These are phyloP conservation scores for Candida insectalens DNA, from an alignment of 805 yeast genomes.

Conservation along the genomic window DNA sequence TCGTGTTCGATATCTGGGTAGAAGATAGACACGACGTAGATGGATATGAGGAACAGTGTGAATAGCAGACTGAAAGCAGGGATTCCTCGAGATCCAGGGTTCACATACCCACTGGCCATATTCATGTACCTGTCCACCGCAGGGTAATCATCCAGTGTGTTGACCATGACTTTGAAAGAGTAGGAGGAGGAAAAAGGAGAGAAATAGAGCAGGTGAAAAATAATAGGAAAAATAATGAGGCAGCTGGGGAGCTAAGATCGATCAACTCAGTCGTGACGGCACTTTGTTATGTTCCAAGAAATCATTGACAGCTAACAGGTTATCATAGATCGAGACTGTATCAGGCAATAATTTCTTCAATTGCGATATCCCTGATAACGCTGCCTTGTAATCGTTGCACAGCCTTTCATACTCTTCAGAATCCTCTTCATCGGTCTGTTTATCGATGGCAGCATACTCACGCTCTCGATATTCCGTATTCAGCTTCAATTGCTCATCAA, in stretches of 20 bases:
- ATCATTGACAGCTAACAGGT: slow-evolving; percentile 14
- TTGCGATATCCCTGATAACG: slow-evolving; percentile 22
- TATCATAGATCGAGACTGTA: slow-evolving; percentile 26
- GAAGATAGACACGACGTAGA: slow-evolving; percentile 29
- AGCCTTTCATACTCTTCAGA: no score
- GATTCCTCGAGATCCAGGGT: neutral
- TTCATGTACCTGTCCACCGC: neutral
- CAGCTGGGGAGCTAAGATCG: no score
- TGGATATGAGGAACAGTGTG: slow-evolving; percentile 38
- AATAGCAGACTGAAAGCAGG: slow-evolving; percentile 55
- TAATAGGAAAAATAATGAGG: slow-evolving; percentile 2
- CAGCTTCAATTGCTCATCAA: slow-evolving; percentile 12
- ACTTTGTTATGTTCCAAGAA: no score
- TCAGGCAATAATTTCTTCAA: slow-evolving; percentile 29
- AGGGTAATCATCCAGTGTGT: neutral
- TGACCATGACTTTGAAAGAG: neutral
- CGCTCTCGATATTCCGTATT: slow-evolving; percentile 9
- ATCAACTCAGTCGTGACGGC: no score
- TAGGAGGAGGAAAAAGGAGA: neutral
- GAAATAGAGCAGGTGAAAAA: slow-evolving; percentile 7
- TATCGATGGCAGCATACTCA: no score
- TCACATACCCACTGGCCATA: neutral
- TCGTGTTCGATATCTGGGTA: slow-evolving; percentile 21
- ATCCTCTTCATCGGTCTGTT: no score
- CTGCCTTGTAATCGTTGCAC: neutral